Evolutionary conservation across 164 flowering plant species (phyloP).

Genomic region (Pachysandra terminalis): DNA sequence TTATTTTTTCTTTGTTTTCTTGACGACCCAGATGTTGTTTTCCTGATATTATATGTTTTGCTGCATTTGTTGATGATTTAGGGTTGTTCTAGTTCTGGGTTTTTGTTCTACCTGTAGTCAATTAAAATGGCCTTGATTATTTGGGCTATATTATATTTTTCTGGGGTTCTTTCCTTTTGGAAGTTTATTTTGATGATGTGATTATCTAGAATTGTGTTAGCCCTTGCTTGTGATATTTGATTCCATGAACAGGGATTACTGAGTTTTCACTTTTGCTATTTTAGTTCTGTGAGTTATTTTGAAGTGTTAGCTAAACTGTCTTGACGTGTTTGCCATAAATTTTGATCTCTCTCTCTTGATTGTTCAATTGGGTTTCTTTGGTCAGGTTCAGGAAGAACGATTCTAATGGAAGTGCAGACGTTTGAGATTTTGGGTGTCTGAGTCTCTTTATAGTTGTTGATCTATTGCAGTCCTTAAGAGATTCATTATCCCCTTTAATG

Average conservation of each 20-base stretch:
- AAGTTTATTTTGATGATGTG: background rate
- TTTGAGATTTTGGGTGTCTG: conserved; percentile 2
- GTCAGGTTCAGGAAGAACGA: conserved; percentile 7
- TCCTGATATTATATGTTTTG: background rate
- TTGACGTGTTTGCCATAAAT: background rate
- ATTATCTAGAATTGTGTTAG: background rate
- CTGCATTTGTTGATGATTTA: background rate
- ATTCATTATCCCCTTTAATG: conserved; percentile 7
- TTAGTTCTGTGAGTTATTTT: background rate
- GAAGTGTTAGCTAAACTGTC: background rate
- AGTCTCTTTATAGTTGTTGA: background rate
- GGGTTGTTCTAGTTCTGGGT: background rate
- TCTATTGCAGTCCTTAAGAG: background rate
- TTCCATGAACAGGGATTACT: background rate
- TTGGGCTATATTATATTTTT: too few species aligned
- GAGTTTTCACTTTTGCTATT: background rate
- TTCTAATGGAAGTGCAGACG: conserved; percentile 5
- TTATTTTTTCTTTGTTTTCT: too few species aligned
- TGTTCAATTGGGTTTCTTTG: background rate
- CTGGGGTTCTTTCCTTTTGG: background rate
- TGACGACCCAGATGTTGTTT: background rate
- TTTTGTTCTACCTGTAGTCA: background rate
- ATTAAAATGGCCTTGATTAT: background rate
- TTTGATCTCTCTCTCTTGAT: conserved; percentile 2
- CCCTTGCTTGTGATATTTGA: too few species aligned